Base-by-base conservation (phyloP, 2,329 filamentous ascomycete genomes). In the Penicillium sp. region DNA sequence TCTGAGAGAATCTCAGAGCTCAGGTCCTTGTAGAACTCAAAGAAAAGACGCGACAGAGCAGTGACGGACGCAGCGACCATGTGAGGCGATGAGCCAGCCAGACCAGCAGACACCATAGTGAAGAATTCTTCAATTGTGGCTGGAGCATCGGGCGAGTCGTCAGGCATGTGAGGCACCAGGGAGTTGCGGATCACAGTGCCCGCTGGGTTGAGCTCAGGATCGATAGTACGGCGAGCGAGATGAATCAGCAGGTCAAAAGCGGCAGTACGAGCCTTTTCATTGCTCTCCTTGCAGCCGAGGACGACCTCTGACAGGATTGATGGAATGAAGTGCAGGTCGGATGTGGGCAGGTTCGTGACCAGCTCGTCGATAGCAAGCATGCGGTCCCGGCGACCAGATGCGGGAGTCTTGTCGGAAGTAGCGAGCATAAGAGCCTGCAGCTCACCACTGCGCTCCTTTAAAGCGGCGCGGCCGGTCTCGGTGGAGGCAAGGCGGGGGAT, bases 1-100 rank as follows among this genome's bases (percentile, higher is more conserved):
- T 98, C 94, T 10, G 86, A 83, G 43, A 96, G 83, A 2, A 92
- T 90, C 62, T 88, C 84, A 10, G 85, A 79, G 58, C 85, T 86
- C 34, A 98, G 81, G 28, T 84, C 78, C 34, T 85, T 82, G 65
- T 91, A 89, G 81, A 96, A 99, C 73, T 97, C 90, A 77, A 93
- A 98, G 34, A 99, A 85, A 28, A 97, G 88, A n/a, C 95, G 87
- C 14, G 92, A 95, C 39, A 99, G 85, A 14, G 95, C 94, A 0
- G 92, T 98, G 73, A 99, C 93, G n/a, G 91, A 92, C 0, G 95
- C 95, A 6, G 92, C 96, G 63, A 98, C 93, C 92, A 98, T 97
- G 79, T 98, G 94, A 35, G 95, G 93, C 11, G 92, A 94, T 69
- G 89, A 90, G 58, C 93, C 94, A 1, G 94, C 95, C 55, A 99